Conservation (phyloP, 1,139 yeast species). For the Scheffersomyces cryptocercus region DNA sequence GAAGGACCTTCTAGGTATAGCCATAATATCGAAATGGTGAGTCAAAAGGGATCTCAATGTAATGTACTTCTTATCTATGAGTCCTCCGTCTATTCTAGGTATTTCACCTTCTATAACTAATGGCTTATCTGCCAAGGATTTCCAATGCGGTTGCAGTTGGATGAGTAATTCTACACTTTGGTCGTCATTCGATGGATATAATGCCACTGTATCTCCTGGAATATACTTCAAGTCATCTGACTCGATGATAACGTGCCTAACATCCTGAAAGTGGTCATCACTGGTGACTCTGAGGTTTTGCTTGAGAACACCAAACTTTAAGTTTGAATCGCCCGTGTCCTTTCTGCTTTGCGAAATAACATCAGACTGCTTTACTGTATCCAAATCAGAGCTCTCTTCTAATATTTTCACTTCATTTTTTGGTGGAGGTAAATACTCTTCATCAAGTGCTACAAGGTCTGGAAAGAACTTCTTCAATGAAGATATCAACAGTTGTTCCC, state of each 20-base stretch:
- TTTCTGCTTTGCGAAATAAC: slow-evolving; percentile 5
- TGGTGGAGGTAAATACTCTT: slow-evolving; percentile 46
- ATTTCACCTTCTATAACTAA: slow-evolving; percentile 30
- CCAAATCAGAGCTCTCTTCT: not conserved
- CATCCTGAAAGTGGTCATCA: slow-evolving; percentile 84
- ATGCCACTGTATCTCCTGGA: slow-evolving; percentile 81
- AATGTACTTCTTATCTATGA: slow-evolving; percentile 44
- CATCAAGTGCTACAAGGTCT: slow-evolving; percentile 33
- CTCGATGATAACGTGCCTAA: slow-evolving; percentile 59
- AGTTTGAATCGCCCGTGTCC: slow-evolving; percentile 2
- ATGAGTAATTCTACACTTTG: slow-evolving; percentile 65
- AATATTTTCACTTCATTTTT: slow-evolving; percentile 24
- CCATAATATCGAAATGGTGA: slow-evolving; percentile 76
- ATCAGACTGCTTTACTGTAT: not conserved
- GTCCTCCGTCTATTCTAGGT: slow-evolving; percentile 55
- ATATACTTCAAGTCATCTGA: slow-evolving; percentile 37
- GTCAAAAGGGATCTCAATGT: slow-evolving; percentile 75
- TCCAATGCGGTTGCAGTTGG: slow-evolving; percentile 71
- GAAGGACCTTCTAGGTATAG: slow-evolving; percentile 84
- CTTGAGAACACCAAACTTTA: slow-evolving; percentile 41
- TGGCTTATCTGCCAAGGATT: slow-evolving; percentile 62
- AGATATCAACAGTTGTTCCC: slow-evolving; percentile 60
- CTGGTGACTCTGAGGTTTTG: slow-evolving; percentile 64
- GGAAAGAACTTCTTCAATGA: slow-evolving; percentile 43
- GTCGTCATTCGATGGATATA: slow-evolving; percentile 74